Evolutionary conservation across 495 filamentous ascomycete species (phyloP), one percentile per base, ranked within the genome.

Genomic region (Lasiosphaeria ovina): DNA sequence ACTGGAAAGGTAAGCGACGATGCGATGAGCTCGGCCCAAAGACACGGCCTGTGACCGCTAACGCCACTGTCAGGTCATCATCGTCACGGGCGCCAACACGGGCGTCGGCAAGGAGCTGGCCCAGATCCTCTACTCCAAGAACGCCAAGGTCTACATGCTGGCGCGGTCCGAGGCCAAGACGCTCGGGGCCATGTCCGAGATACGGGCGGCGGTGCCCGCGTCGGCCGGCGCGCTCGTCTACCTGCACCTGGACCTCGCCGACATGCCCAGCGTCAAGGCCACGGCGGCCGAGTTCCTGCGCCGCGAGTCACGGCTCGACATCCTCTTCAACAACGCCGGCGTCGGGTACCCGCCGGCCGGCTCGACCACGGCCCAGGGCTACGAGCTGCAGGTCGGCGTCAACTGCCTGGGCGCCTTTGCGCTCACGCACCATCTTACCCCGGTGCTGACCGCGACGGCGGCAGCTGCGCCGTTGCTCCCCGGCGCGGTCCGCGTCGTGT

Each of bases 51-150:
- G n/a, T n/a, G n/a, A n/a, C n/a, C n/a, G n/a, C n/a, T n/a, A n/a
- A n/a, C n/a, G n/a, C n/a, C n/a, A n/a, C n/a, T n/a, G n/a, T n/a
- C 50, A 73, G 66, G 74, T 78, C 45, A 74, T 69, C 63, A 71
- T 84, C 47, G 74, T 85, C 4, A 83, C 82, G 1, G 81, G 81
- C 31, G 70, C 74, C 24, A 77, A 75, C 44, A 60, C 75, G 4
- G 79, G 80, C 14, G 60, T 81, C 57, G 81, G 82, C 36, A 70
- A 74, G 50, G 76, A 83, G 59, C 68, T 82, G 3, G 72, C 74
- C 16, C 68, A 59, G 38, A 75, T 79, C 14, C 77, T 82, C 17
- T 80, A 77, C 60, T 51, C 66, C 12, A 69, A 72, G 48, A 72
- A 77, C 50, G 81, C 72, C 36, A 82, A 74, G 32, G 34, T 55